These are phyloP conservation scores for Fusarium tupiense DNA, from an alignment of 2,329 filamentous ascomycete species.

Conservation along the genomic window DNA sequence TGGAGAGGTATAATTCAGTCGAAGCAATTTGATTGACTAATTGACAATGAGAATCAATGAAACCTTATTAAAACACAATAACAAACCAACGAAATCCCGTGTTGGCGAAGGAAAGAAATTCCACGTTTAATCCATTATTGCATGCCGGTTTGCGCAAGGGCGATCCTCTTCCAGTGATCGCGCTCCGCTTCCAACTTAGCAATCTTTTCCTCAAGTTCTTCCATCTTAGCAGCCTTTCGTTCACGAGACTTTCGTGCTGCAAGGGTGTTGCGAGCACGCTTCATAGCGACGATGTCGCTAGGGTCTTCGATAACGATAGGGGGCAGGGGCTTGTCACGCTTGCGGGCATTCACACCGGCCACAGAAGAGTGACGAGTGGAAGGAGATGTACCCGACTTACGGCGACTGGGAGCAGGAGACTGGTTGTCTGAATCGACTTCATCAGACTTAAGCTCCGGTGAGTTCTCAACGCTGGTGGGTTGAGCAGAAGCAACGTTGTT, in stretches of 20 bases:
- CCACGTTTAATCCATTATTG: constrained; percentile 46
- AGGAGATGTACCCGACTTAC: constrained; percentile 61
- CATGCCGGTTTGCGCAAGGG: constrained; percentile 54
- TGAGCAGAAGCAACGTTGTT: constrained; percentile 39
- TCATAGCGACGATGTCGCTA: constrained; percentile 80
- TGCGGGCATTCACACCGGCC: constrained; percentile 76
- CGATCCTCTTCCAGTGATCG: constrained; percentile 71
- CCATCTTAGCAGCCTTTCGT: constrained; percentile 81
- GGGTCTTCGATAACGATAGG: constrained; percentile 81
- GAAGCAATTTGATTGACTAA: constrained; percentile 16
- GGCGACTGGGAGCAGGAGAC: constrained; percentile 51
- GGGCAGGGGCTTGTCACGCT: constrained; percentile 82
- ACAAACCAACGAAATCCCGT: constrained; percentile 31
- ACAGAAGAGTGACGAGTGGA: constrained; percentile 71
- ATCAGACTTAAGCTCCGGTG: constrained; percentile 57
- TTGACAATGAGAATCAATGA: constrained; percentile 17
- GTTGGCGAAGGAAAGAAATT: constrained; percentile 44
- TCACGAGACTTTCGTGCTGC: constrained; percentile 93
- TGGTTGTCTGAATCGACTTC: constrained; percentile 59
- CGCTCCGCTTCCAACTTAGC: constrained; percentile 72
- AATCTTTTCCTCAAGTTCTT: constrained; percentile 79
- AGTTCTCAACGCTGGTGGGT: constrained; percentile 49
- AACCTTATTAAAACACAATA: constrained; percentile 27
- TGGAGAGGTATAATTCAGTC: background rate
- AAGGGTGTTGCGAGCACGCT: constrained; percentile 92